Percentiles rank a stretch among this genome's conserved stretches.
These are phyloP conservation scores for Daedalea quercina DNA, from an alignment of 768 basidiomycete species.

Conservation along the genomic window DNA sequence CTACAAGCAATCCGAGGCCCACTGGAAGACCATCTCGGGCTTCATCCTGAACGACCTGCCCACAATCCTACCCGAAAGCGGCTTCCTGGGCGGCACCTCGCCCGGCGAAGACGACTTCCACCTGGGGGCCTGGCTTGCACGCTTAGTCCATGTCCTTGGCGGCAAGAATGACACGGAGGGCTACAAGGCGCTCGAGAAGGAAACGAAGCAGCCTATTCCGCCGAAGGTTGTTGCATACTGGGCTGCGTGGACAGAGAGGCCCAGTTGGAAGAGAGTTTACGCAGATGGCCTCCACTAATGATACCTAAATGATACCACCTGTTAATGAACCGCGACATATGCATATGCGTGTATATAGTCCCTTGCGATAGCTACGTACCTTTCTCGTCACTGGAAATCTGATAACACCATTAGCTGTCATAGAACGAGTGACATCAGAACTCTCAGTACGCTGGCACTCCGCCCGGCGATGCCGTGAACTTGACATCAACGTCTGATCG, in stretches of 20 bases:
- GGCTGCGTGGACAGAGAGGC: conserved; percentile 36
- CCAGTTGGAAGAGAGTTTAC: conserved; percentile 35
- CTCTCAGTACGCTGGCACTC: too few relatives aligned
- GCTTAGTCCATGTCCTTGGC: conserved; percentile 34
- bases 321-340: too few relatives aligned
- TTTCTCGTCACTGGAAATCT: neutral
- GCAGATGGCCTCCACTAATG: conserved; percentile 36
- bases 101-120: conserved; percentile 54
- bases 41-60: conserved; percentile 38
- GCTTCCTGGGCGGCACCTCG: conserved; percentile 40
- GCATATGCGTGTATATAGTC: too few relatives aligned
- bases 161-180: conserved; percentile 32
- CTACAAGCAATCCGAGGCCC: conserved; percentile 30
- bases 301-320: too few relatives aligned
- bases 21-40: conserved; percentile 30
- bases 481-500: neutral
- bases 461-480: too few relatives aligned
- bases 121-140: conserved; percentile 45
- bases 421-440: neutral
- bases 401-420: neutral
- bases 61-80: conserved; percentile 30
- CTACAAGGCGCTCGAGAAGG: conserved; percentile 31
- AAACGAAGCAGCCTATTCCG: conserved; percentile 30
- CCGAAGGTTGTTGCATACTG: conserved; percentile 35
- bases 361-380: too few relatives aligned